These are phyloP conservation scores for Pythium phragmitis DNA, from an alignment of 352 stramenopile species.

Conservation along the genomic window DNA sequence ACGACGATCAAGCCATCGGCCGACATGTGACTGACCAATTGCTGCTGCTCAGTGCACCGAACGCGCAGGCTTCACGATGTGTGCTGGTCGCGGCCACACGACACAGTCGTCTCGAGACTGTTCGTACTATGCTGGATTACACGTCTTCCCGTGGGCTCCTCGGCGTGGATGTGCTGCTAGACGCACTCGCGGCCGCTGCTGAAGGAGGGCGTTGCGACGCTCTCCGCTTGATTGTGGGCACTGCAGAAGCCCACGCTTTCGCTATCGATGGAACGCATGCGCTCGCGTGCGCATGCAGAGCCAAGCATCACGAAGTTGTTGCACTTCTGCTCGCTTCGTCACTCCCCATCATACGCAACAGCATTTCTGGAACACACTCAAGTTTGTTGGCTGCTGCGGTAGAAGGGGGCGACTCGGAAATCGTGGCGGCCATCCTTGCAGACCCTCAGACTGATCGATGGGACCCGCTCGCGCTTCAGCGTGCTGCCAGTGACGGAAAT, in stretches of 20 bases:
- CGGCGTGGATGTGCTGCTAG: background rate
- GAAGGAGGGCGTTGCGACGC: background rate
- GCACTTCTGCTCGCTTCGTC: background rate
- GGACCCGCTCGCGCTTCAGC: slow-evolving; percentile 18
- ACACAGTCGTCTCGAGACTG: background rate
- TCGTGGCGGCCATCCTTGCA: slow-evolving; percentile 2
- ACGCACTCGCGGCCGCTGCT: slow-evolving; percentile 1
- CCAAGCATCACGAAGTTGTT: background rate
- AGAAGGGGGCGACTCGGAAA: background rate
- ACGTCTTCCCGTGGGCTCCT: background rate
- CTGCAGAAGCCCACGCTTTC: background rate
- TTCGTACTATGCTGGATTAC: background rate
- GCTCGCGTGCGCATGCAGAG: slow-evolving; percentile 2
- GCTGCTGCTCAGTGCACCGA: background rate
- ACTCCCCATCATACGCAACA: background rate
- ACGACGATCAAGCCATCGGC: background rate
- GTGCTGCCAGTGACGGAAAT: slow-evolving; percentile 5
- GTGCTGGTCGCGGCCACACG: background rate
- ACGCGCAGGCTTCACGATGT: too few relatives aligned
- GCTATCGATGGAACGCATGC: slow-evolving; percentile 1
- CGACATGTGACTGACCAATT: background rate
- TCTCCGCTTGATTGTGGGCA: background rate
- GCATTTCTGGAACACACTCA: background rate
- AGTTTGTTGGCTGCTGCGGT: slow-evolving; percentile 14
- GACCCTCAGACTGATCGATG: slow-evolving; percentile 15